These are phyloP conservation scores for Blastobotrys raffinosifermentans DNA, from an alignment of 1,139 yeast genomes.

Conservation along the genomic window DNA sequence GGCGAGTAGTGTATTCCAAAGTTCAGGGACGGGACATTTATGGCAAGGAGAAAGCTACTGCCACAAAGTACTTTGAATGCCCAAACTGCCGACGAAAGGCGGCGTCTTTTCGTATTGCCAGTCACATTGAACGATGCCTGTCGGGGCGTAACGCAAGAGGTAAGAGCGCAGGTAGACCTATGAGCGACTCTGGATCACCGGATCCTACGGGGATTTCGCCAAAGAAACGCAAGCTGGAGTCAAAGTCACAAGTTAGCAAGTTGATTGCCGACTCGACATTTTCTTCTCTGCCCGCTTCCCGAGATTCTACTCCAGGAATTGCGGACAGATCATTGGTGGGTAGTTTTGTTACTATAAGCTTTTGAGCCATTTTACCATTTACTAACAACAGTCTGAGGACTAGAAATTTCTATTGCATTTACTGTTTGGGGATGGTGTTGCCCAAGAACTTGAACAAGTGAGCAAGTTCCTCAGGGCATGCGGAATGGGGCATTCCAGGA, in stretches of 20 bases:
- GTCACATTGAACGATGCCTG: conserved; percentile 83
- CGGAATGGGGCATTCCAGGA: conserved; percentile 59
- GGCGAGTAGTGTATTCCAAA: conserved; percentile 26
- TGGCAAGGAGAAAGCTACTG: conserved; percentile 42
- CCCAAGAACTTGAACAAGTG: conserved; percentile 54
- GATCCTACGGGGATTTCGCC: conserved; percentile 6
- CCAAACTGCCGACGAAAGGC: conserved; percentile 77
- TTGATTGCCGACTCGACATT: conserved; percentile 19
- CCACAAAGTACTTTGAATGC: conserved; percentile 62
- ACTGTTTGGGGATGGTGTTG: background rate
- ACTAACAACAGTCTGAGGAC: background rate
- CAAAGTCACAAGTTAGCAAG: conserved; percentile 26
- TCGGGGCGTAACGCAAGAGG: conserved; percentile 42
- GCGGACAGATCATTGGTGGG: background rate
- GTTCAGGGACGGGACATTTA: conserved; percentile 44
- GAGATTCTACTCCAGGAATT: conserved; percentile 16
- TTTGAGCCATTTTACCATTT: background rate
- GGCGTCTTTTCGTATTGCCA: conserved; percentile 89
- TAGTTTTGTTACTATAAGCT: background rate
- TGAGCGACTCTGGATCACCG: background rate
- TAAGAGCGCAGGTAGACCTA: conserved; percentile 3
- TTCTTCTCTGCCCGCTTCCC: conserved; percentile 17
- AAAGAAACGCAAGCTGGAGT: conserved; percentile 10
- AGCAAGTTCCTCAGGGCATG: conserved; percentile 57
- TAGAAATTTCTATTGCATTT: background rate